Evolutionary conservation across 2,329 filamentous ascomycete species (phyloP).

Genomic region (Colletotrichum zoysiae): DNA sequence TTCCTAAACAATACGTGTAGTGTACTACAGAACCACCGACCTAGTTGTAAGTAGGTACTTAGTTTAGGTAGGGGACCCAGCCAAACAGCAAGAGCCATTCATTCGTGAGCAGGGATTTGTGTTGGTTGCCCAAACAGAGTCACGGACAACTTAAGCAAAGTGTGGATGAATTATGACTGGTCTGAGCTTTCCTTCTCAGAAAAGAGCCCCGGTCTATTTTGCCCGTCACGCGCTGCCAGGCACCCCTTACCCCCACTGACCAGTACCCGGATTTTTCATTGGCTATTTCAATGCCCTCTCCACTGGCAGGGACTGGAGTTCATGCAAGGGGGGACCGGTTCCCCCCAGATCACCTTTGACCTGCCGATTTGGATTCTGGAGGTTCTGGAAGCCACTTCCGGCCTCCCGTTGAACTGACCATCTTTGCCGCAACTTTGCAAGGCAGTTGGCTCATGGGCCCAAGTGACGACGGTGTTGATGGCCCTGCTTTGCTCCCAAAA

Average conservation of each 20-base stretch:
- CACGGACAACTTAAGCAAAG: not conserved
- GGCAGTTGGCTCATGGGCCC: not conserved
- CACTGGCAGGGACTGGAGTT: not conserved
- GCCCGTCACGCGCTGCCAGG: slow-evolving; percentile 28
- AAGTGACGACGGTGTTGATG: not conserved
- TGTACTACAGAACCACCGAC: not conserved
- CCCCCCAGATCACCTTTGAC: slow-evolving; percentile 16
- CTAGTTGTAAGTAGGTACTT: too few species aligned
- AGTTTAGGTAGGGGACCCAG: not conserved
- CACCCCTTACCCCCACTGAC: not conserved
- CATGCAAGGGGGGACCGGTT: slow-evolving; percentile 21
- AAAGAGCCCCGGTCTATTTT: not conserved
- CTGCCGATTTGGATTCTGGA: not conserved
- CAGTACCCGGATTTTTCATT: slow-evolving; percentile 38
- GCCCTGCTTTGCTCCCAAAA: not conserved
- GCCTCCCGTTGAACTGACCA: not conserved
- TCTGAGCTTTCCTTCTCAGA: slow-evolving; percentile 15
- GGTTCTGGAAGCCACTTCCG: not conserved
- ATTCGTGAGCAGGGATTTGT: slow-evolving; percentile 4
- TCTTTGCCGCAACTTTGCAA: not conserved
- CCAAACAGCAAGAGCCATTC: slow-evolving; percentile 10
- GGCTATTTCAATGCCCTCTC: not conserved
- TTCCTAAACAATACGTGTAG: not conserved
- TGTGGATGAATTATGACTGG: slow-evolving; percentile 24
- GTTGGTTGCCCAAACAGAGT: slow-evolving; percentile 18